These are phyloP conservation scores for Auxenochlorella pyrenoidosa DNA, from an alignment of 139 green algal species.

Conservation along the genomic window DNA sequence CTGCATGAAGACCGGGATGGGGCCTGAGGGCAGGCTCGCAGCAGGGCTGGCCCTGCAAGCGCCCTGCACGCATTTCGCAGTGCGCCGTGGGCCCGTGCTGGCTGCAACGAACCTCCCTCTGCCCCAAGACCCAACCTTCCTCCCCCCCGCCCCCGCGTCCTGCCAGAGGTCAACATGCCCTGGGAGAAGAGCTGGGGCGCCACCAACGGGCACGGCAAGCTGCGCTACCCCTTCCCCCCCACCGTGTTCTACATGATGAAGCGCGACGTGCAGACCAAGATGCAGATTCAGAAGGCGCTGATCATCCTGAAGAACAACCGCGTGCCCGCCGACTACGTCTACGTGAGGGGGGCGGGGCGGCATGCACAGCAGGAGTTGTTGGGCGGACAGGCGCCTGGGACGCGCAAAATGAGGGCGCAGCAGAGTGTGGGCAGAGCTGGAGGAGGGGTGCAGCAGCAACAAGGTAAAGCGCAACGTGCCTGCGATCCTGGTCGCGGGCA, in stretches of 20 bases:
- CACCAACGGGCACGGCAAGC: not conserved
- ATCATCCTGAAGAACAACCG: not conserved
- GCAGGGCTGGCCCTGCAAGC: too few species aligned
- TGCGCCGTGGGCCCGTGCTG: too few species aligned
- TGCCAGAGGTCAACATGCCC: conserved; percentile 33
- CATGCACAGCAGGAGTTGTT: not conserved
- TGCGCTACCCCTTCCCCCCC: conserved; percentile 13
- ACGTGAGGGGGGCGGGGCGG: not conserved
- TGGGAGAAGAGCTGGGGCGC: conserved; percentile 24
- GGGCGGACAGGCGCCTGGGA: too few species aligned
- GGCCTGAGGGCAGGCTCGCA: too few species aligned
- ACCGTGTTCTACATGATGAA: conserved; percentile 22
- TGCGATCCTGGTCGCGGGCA: too few species aligned
- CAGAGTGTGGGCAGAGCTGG: not conserved
- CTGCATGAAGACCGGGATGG: too few species aligned
- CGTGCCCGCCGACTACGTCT: conserved; percentile 6
- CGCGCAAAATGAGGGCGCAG: too few species aligned
- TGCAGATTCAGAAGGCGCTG: conserved; percentile 9
- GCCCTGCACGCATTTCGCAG: too few species aligned
- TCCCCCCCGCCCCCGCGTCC: not conserved
- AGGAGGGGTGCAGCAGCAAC: not conserved
- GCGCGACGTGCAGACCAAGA: conserved; percentile 7
- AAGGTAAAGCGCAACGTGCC: too few species aligned
- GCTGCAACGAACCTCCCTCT: too few species aligned
- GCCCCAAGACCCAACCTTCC: not conserved